Conservation (phyloP, 306 rosid species). For the Ochetophila trinervis region DNA sequence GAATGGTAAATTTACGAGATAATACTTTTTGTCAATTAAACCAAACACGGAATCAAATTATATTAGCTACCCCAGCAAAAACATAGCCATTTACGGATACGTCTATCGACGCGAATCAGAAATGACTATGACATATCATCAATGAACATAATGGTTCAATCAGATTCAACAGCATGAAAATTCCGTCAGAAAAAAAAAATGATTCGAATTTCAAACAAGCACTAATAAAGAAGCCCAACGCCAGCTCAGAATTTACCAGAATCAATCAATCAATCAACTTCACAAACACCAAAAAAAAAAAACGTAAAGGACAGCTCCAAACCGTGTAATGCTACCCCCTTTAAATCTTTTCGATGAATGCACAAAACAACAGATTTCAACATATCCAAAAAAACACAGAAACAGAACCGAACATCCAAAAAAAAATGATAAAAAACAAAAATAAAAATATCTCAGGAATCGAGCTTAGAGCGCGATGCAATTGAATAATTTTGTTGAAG, state of each 20-base stretch:
- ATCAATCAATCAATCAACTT: not conserved
- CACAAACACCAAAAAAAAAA: not conserved
- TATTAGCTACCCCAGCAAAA: not conserved
- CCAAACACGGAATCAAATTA: not conserved
- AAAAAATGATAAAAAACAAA: not conserved
- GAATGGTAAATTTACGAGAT: not conserved
- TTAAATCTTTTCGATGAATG: conserved; percentile 1
- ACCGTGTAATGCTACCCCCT: not conserved
- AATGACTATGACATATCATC: not conserved
- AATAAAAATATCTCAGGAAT: not conserved
- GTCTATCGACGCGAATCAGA: not conserved
- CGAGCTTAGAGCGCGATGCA: conserved; percentile 13
- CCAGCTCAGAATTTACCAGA: conserved; percentile 3
- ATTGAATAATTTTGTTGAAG: not conserved
- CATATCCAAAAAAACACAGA: not conserved
- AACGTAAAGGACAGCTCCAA: not conserved
- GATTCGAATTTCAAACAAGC: not conserved
- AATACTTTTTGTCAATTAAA: not conserved
- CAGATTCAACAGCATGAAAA: conserved; percentile 11
- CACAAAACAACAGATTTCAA: not conserved
- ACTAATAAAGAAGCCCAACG: not conserved
- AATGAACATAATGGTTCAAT: conserved; percentile 1
- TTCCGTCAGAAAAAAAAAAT: not conserved
- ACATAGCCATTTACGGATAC: not conserved
- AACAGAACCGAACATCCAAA: not conserved